Base-by-base conservation (phyloP, 495 filamentous ascomycete species). In the Hypoxylon cercidicola region DNA sequence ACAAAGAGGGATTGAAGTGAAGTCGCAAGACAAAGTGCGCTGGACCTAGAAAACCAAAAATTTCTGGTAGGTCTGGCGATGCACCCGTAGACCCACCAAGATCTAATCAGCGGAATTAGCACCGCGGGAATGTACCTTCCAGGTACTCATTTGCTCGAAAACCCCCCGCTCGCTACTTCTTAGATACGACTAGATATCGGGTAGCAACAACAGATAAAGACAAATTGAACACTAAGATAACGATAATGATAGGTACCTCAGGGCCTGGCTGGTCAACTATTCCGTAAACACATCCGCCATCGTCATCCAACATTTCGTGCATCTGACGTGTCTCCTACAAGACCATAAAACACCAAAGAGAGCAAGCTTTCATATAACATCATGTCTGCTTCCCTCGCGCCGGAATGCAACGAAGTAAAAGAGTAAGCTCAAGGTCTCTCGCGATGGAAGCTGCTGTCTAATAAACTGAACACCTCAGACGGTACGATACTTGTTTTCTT, bases 401-500 rank as follows among this genome's bases (percentile, higher is more conserved):
- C 81, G 10, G 79, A 96, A 77, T 97, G 93, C 73, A 95, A 95
- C 64, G 88, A 93, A 63, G 83, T 91, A 65, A 97, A 97, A 80
- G 92, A 95, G 92, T 95, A 74, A 67, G 84, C 72, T n/a, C 32
- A 48, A 15, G 40, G 0, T 20, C 18, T 28, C 9, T 20, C 39
- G 25, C 30, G 18, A 6, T 7, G 1, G 9, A 28, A 57, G 13
- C 50, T 61, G 12, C 54, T 55, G 9, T 21, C 19, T 5, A 15
- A 20, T 61, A 28, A 3, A 9, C 50, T 76, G 20, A 67, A 47
- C 20, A 15, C 8, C 34, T 7, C 57, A 92, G 90, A 66, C 90
- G 87, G 71, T 97, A 97, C 74, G 93, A 97, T 71, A 91, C 87
- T 45, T 97, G 93, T 76, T 97, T 97, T 68, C 77, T 97, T 40